Evolutionary conservation across 768 basidiomycete species (phyloP).

Genomic region (Termitomyces sp.): DNA sequence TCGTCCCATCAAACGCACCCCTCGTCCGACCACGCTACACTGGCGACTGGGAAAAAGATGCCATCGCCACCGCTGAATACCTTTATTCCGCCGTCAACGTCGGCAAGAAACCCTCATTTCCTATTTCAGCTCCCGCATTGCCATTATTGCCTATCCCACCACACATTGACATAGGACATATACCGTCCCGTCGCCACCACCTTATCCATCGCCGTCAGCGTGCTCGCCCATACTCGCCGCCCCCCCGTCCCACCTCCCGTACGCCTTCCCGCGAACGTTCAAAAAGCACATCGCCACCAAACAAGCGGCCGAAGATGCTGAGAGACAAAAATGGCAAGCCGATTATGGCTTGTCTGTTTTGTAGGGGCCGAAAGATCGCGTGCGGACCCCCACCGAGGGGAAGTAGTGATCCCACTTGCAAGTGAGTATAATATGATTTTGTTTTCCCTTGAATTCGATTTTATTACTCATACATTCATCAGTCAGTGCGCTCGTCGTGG

Average conservation of each 20-base stretch:
- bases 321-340: constrained; percentile 26
- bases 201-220: neutral
- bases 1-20: neutral
- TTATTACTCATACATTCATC: neutral
- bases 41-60: constrained; percentile 13
- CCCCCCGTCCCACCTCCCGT: neutral
- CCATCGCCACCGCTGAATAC: neutral
- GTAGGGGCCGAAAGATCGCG: constrained; percentile 46
- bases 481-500: neutral
- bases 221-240: neutral
- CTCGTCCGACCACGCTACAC: constrained; percentile 2
- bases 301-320: neutral
- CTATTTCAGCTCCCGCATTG: neutral
- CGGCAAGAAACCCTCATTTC: neutral
- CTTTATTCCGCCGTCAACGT: neutral
- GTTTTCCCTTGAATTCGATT: too few relatives aligned
- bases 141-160: neutral
- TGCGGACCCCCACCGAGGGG: constrained; percentile 37
- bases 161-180: neutral
- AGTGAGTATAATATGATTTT: constrained; percentile 28
- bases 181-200: neutral
- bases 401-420: constrained; percentile 38
- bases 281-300: neutral
- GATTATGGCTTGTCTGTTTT: constrained; percentile 43
- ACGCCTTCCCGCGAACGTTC: constrained; percentile 5